Base-by-base conservation (phyloP, 805 yeast species). In the Teunomyces cretensis region DNA sequence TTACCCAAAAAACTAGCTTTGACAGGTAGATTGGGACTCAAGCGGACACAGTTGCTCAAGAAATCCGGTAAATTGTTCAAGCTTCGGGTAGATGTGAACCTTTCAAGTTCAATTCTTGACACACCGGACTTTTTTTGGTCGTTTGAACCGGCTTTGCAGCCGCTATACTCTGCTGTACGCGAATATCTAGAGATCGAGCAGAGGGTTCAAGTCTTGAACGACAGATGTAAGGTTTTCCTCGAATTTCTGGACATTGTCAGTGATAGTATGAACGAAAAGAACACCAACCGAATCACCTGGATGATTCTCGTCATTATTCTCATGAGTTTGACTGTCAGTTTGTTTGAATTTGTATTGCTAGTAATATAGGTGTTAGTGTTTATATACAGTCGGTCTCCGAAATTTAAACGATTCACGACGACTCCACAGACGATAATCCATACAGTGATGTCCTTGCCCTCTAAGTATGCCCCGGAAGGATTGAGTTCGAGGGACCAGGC, bases 121-220 rank as follows among this genome's bases (percentile, higher is more conserved):
- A 90, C 96, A 0, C 99, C 99, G 0, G 96, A 89, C 50, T 90
- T 88, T 59, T 94, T 94, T 64, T 94, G 99, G 99, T 87, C 91
- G 26, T 41, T 78, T 50, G 99, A 94, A 66, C 99, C 99, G 4
- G 91, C 96, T 31, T 75, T 94, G 52, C 96, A 92, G 61, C 98
- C 98, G 3, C 70, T 94, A 33, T 94, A 94, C 64, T 75, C 76
- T 30, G 97, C 97, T 1, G 83, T 91, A 45, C 70, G 97, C 47
- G 97, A 94, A 52, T 94, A 94, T 57, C 69, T 94, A 45, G 99
- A 94, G 65, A 91, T 94, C 50, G 97, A 92, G 61, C 96, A 88
- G 65, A 72, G 99, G 43, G 97, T 92, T 26, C 91, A 88, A 58
- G 97, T 94, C 4, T 74, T 94, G 40, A 94, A 94, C 57, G 97